Evolutionary conservation across 1,284 basidiomycete species (phyloP).

Genomic region (Coniferiporia weirii): DNA sequence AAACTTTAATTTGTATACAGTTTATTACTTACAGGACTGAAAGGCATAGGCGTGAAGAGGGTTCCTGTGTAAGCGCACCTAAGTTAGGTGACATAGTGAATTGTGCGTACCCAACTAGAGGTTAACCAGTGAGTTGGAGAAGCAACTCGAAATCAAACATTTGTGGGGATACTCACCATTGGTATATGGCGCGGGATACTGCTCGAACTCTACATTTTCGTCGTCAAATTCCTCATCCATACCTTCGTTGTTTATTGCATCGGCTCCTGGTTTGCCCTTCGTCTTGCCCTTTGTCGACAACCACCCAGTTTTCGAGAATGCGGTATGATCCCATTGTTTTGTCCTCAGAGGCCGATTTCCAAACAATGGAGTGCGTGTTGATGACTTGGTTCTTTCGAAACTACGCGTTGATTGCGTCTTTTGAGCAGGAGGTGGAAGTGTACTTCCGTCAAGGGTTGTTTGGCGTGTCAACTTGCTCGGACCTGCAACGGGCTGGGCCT

Average conservation of each 20-base stretch:
- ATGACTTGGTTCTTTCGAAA: slow-evolving; percentile 36
- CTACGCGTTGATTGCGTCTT: slow-evolving; percentile 25
- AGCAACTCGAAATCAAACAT: background rate
- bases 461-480: slow-evolving; percentile 47
- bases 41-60: background rate
- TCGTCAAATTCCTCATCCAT: slow-evolving; percentile 47
- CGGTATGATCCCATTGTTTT: slow-evolving; percentile 85
- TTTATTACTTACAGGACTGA: slow-evolving; percentile 1
- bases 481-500: slow-evolving; percentile 32
- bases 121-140: background rate
- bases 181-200: slow-evolving; percentile 74
- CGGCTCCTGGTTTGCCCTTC: slow-evolving; percentile 34
- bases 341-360: slow-evolving; percentile 54
- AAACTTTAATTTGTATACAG: background rate
- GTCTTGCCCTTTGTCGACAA: slow-evolving; percentile 47
- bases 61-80: background rate
- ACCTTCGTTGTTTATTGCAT: slow-evolving; percentile 37
- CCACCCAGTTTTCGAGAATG: slow-evolving; percentile 72
- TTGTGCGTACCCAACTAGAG: slow-evolving; percentile 43
- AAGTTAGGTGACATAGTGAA: background rate
- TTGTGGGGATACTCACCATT: slow-evolving; percentile 40
- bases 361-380: slow-evolving; percentile 34
- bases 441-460: slow-evolving; percentile 60
- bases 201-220: slow-evolving; percentile 65
- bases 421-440: slow-evolving; percentile 33